Evolutionary conservation across 2,329 filamentous ascomycete genomes (phyloP).

Genomic region (Clonostachys byssicola): DNA sequence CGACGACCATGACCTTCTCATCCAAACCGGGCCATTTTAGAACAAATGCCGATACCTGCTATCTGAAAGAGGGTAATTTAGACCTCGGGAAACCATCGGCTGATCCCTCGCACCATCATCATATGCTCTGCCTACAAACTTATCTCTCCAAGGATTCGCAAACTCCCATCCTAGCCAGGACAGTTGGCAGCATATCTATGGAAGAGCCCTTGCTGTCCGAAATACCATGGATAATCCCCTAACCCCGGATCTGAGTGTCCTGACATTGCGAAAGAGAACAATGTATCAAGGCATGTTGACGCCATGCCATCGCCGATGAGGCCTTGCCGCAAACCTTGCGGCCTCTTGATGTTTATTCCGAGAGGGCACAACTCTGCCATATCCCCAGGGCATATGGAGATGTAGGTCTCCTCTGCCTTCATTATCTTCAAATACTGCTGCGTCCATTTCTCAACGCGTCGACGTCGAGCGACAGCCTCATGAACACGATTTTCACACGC

Average conservation of each 20-base stretch:
- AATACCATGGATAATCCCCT: neutral
- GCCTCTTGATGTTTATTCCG: constrained; percentile 1
- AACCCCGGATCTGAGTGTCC: too few relatives aligned
- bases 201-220: neutral
- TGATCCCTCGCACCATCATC: neutral
- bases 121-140: neutral
- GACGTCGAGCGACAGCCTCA: too few relatives aligned
- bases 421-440: too few relatives aligned
- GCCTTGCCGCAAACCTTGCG: constrained; percentile 3
- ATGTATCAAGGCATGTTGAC: neutral
- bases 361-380: too few relatives aligned
- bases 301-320: neutral
- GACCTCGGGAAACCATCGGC: too few relatives aligned
- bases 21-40: too few relatives aligned
- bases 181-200: neutral
- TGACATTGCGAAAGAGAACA: neutral
- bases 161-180: neutral
- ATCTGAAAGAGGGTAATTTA: too few relatives aligned
- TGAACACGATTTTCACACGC: neutral
- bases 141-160: neutral
- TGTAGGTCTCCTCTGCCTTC: too few relatives aligned
- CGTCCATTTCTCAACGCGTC: too few relatives aligned
- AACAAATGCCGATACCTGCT: too few relatives aligned
- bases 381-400: too few relatives aligned
- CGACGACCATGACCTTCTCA: too few relatives aligned